A percentile compares a stretch with the other conserved stretches of the same genome.
Conservation (phyloP, 306 rosid species). For the Cucumis sativus region DNA sequence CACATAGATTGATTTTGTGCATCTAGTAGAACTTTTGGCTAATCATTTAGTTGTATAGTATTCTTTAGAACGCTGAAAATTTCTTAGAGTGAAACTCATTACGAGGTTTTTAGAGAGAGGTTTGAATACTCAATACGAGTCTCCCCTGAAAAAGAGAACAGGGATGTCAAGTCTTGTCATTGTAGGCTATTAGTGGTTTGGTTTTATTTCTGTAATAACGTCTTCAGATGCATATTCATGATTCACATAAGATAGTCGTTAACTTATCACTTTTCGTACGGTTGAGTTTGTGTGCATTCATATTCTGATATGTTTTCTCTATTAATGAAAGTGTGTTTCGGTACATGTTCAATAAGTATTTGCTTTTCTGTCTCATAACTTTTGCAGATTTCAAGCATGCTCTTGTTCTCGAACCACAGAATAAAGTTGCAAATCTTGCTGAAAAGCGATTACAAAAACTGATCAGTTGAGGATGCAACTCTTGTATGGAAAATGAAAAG, state of each 20-base stretch:
- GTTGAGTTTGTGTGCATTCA: neutral
- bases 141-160: neutral
- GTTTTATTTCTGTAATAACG: neutral
- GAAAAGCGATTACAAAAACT: slow-evolving; percentile 49
- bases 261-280: neutral
- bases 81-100: neutral
- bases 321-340: neutral
- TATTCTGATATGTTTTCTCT: neutral
- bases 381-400: slow-evolving; percentile 80
- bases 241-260: neutral
- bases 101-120: neutral
- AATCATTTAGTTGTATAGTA: neutral
- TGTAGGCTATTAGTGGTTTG: neutral
- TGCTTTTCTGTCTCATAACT: neutral
- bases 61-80: neutral
- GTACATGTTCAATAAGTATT: neutral
- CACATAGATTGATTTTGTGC: neutral
- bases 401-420: slow-evolving; percentile 70
- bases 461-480: slow-evolving; percentile 24
- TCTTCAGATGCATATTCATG: neutral
- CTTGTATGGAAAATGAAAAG: neutral
- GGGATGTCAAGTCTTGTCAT: neutral
- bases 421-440: slow-evolving; percentile 51
- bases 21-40: neutral
- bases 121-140: neutral